Base-by-base conservation (phyloP, 371 early-diverging fungal species). In the Globomyces sp. region DNA sequence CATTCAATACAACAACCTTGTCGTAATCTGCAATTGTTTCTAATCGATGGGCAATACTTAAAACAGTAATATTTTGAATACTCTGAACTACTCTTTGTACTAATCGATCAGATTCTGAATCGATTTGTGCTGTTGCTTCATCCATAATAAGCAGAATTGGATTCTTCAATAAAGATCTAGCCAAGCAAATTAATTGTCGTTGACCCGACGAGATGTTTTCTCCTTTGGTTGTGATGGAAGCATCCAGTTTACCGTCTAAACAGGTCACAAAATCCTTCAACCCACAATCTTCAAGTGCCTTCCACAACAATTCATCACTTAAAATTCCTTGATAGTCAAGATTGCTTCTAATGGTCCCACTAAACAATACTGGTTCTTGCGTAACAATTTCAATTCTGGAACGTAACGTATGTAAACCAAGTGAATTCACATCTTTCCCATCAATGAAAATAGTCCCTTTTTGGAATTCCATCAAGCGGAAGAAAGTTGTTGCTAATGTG, bases 401-500 rank as follows among this genome's bases (percentile, higher is more conserved):
- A n/a, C 65, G n/a, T 11, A 65, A 36, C 9, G 58, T 43, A 11
- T 10, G 10, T 45, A 65, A 2, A 1, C 65, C 65, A 45, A 65
- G 10, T 45, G 1, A 13, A n/a, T 53, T n/a, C 9, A 63, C 36
- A 50, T 63, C 63, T 46, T 46, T 11, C 8, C 58, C 67, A 43
- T 71, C 68, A 36, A 71, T 68, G 9, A 34, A 53, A 40, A 91
- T 80, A 24, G 68, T 64, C 45, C 91, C 91, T 10, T 48, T 58
- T 6, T 11, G 10, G 9, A 57, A 57, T 61, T 94, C 95, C 36
- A 93, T 82, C 58, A 95, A 82, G 53, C 95, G 84, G 82, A 95
- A 92, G 66, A 95, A 70, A 34, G 87, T 84, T 58, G 87, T 44
- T 40, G 68, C 58, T 3, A 75, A 68, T 1, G 86, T 86, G 2